Evolutionary conservation across 2,329 filamentous ascomycete species (phyloP), one percentile per base, ranked within the genome.

Genomic region (Tolypocladium ophioglossoides): DNA sequence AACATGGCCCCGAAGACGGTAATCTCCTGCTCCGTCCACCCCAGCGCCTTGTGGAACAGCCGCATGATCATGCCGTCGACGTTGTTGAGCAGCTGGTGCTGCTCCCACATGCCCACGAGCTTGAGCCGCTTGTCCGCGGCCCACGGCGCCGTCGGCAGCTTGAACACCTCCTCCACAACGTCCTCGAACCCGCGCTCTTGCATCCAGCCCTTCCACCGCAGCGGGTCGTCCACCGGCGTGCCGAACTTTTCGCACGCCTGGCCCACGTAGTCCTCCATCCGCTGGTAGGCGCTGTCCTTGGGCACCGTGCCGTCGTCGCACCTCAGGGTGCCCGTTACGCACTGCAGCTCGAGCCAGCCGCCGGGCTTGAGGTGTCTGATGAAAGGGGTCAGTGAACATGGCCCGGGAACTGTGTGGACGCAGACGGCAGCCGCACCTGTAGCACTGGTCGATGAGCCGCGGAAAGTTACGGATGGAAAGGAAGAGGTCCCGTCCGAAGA

Each of bases 181-280:
- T 78, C 69, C 51, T 69, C 66, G 59, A 82, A 82, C 5, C 79
- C 80, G 1, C 73, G 73, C n/a, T 74, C 72, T 18, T 66, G 63
- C 54, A 82, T 67, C 55, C 70, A 69, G n/a, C 52, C 39, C 49
- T 60, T 61, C 56, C 61, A 66, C 10, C 58, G 55, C n/a, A 57
- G 56, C 1, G 63, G 64, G 24, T 62, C 63, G 51, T 61, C 58
- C 11, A 67, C 56, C 7, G 65, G 61, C 22, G 67, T 65, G 2
- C 66, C 66, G 12, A 65, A 57, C 44, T 63, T 63, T 22, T 35
- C 51, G 52, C 62, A 64, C 22, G 62, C 64, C 32, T 62, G 56
- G 2, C 60, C 51, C 18, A 67, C 59, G 18, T 66, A 58, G 54
- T 57, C 57, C 2, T 59, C 57, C 54, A 63, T 62, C 18, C 50